Evolutionary conservation across 78 protist genomes (phyloP), one percentile per base, ranked within the genome.

Genomic region (Ministeria vibrans): DNA sequence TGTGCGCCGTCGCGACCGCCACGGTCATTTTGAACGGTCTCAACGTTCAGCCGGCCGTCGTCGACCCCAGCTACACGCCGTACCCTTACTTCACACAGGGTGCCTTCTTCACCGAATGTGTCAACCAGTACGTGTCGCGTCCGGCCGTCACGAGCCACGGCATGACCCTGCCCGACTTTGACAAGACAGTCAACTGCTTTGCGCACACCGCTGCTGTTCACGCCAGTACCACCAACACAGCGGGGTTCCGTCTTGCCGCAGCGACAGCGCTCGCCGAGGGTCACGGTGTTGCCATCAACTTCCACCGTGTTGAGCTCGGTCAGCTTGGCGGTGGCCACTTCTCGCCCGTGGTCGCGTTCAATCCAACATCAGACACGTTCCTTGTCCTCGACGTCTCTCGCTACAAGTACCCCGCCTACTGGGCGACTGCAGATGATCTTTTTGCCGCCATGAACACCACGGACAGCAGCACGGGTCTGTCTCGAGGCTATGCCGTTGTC

Each of bases 251-350:
- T 51, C n/a, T 20, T 51, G n/a, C 18, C 59, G 18, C 11, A 20
- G 59, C 59, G n/a, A 51, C 59, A 11, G 18, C n/a, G 11, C 59
- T 20, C n/a, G 59, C n/a, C 59, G 18, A 11, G n/a, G n/a, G 18
- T 51, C n/a, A 11, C n/a, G n/a, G 11, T 18, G 18, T 87, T 59
- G 91, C 82, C 22, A 78, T 87, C 62, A 70, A 87, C 18, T 88
- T 78, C 77, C 27, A 49, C 71, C 80, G 95, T 36, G 77, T 39
- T 32, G 78, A 28, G 3, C 62, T 92, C 39, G 91, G 89, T 51
- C 95, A 92, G 45, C 86, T 91, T 0, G 95, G 92, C 0, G 62
- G 42, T 41, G 92, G 92, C 13, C 94, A 92, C 70, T 92, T 85
- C 49, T 68, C 83, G 13, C 92, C 92, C 7, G 76, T 88, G 39